phyloP scores from a whole-genome alignment of 2,329 filamentous ascomycete genomes.

The Penicillium decumbens region DNA sequence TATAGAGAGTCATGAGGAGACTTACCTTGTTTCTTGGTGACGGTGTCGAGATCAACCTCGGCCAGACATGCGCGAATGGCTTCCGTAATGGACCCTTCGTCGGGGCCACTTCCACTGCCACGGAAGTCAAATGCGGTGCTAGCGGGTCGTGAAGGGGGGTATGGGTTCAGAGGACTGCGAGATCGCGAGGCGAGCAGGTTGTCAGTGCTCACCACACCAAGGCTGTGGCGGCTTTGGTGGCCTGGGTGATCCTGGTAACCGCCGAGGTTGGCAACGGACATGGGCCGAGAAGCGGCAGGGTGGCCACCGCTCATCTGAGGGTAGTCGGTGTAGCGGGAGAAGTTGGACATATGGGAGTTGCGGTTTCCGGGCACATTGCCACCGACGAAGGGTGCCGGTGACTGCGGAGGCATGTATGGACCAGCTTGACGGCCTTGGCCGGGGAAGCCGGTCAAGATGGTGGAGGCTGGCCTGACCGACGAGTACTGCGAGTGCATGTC shows the following conservation, averaged over 20 bases:
- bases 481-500: constrained; percentile 97
- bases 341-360: constrained; percentile 67
- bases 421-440: constrained; percentile 52
- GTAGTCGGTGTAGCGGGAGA: constrained; percentile 62
- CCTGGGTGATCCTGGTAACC: constrained; percentile 40
- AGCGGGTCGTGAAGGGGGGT: constrained; percentile 46
- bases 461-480: constrained; percentile 78
- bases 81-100: constrained; percentile 74
- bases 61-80: constrained; percentile 75
- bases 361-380: constrained; percentile 48
- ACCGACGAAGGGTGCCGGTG: constrained; percentile 64
- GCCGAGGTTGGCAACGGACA: constrained; percentile 57
- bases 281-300: constrained; percentile 45
- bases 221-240: constrained; percentile 39
- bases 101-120: constrained; percentile 57
- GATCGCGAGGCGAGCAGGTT: constrained; percentile 40
- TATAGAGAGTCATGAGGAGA: neutral
- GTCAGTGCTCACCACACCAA: constrained; percentile 44
- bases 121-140: constrained; percentile 58
- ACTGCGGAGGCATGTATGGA: constrained; percentile 77
- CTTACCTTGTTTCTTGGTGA: constrained; percentile 90
- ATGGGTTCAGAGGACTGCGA: constrained; percentile 49
- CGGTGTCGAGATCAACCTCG: constrained; percentile 91
- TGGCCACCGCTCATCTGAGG: constrained; percentile 37
- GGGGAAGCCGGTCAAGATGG: constrained; percentile 79